These are phyloP conservation scores for Dictyostelium firmibasis DNA, from an alignment of 78 protist genomes.

Conservation along the genomic window DNA sequence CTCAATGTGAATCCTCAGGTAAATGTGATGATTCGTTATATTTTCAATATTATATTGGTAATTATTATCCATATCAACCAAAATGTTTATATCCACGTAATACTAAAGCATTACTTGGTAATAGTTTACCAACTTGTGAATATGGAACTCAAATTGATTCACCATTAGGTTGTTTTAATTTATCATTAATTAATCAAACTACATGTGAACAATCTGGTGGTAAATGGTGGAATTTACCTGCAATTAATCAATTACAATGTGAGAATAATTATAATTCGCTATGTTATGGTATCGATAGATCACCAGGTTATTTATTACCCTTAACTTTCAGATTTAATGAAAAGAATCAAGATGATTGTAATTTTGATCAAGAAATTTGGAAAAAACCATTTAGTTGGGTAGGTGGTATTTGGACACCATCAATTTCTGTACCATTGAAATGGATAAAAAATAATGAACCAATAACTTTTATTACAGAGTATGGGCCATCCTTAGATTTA, in stretches of 20 bases:
- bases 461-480: not conserved
- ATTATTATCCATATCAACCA: conserved; percentile 25
- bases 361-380: conserved; percentile 16
- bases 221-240: not conserved
- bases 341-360: not conserved
- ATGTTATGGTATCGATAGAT: conserved; percentile 14
- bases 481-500: not conserved
- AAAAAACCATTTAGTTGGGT: conserved; percentile 19
- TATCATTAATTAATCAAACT: not conserved
- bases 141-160: not conserved
- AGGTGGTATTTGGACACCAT: conserved; percentile 3
- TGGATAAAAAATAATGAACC: not conserved
- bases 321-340: conserved; percentile 22
- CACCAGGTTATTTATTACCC: not conserved
- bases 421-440: not conserved
- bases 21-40: conserved; percentile 11
- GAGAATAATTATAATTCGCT: not conserved
- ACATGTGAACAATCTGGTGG: not conserved
- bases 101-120: not conserved
- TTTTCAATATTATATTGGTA: not conserved
- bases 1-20: not conserved
- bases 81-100: conserved; percentile 13
- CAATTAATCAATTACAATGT: not conserved
- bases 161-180: conserved; percentile 38
- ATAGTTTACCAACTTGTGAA: conserved; percentile 17